phyloP scores from a whole-genome alignment of 202 grass and related monocot genomes.

The Sporobolus alterniflorus region DNA sequence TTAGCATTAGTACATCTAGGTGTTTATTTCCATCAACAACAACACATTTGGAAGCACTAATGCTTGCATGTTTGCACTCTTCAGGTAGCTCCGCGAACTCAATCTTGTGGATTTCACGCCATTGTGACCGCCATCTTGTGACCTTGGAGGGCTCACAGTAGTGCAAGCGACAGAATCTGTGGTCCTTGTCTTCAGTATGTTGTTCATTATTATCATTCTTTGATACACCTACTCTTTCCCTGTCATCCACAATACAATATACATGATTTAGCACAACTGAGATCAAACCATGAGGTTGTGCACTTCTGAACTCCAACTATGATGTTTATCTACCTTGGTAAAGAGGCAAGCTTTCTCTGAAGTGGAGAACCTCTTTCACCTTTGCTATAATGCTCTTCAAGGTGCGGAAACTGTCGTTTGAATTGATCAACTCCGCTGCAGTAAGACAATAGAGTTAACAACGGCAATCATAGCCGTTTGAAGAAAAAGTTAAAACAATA shows the following conservation, averaged over 20 bases:
- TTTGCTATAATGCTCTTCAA: slow-evolving; percentile 96
- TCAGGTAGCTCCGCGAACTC: slow-evolving; percentile 61
- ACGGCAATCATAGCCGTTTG: slow-evolving; percentile 1
- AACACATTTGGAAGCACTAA: slow-evolving; percentile 95
- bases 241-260: slow-evolving; percentile 45
- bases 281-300: slow-evolving; percentile 20
- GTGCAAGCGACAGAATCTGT: slow-evolving; percentile 60
- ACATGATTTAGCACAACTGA: slow-evolving; percentile 24
- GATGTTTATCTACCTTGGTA: slow-evolving; percentile 71
- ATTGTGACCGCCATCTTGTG: slow-evolving; percentile 45
- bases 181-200: slow-evolving; percentile 57
- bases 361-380: slow-evolving; percentile 93
- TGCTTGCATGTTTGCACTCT: slow-evolving; percentile 97
- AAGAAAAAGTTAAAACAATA: too few species aligned
- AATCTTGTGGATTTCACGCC: slow-evolving; percentile 37
- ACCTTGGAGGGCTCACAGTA: slow-evolving; percentile 62
- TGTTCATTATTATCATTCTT: slow-evolving; percentile 68
- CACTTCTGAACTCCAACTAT: slow-evolving; percentile 17
- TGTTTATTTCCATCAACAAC: slow-evolving; percentile 57
- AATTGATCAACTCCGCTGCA: slow-evolving; percentile 95
- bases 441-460: slow-evolving; percentile 30
- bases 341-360: slow-evolving; percentile 88
- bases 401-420: slow-evolving; percentile 95
- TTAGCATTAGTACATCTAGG: slow-evolving; percentile 55
- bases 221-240: slow-evolving; percentile 78